Base-by-base conservation (phyloP, 305 asterid species). In the Rubia peregrina region DNA sequence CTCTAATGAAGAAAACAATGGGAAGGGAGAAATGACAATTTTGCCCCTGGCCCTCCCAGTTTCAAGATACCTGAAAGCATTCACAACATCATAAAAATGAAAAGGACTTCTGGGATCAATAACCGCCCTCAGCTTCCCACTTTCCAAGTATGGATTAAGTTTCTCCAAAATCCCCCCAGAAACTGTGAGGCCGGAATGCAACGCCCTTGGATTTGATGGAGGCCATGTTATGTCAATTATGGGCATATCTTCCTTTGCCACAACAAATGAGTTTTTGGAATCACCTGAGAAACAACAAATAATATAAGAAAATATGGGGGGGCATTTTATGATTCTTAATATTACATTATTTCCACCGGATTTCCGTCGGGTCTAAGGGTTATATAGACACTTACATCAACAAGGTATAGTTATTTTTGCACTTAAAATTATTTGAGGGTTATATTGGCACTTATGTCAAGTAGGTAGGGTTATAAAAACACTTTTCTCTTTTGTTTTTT, bases 171-270 rank as follows among this genome's bases (percentile, higher is more conserved):
- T 43, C 24, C 85, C 86, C 12, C 91, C 91, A 19, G 86, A 80
- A 66, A 81, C 88, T 13, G 82, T 86, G 83, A 86, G 76, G 48
- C 88, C 48, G 5, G 92, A 81, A 70, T 83, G 79, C 19, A 53
- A 9, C 61, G 90, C 90, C 77, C 77, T 82, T 0, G 87, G 85
- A 70, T 82, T 86, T 21, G 92, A 85, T 17, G 90, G 88, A 48
- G 89, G 90, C 92, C 95, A 86, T 68, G 95, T 86, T 81, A 84
- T 84, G 77, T 88, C 91, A 14, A 86, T 74, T 40, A 88, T 71
- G 19, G 79, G 78, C 40, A 75, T 83, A 3, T 69, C 74, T 19
- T 83, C 86, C 81, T 83, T 85, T 0, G 85, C 87, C 75, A 88
- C 81, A 69, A 85, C 83, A 48, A 36, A 74, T 0, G 90, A 85